These are phyloP conservation scores for Omphalea diandra DNA, from an alignment of 441 rosid species.

Conservation along the genomic window DNA sequence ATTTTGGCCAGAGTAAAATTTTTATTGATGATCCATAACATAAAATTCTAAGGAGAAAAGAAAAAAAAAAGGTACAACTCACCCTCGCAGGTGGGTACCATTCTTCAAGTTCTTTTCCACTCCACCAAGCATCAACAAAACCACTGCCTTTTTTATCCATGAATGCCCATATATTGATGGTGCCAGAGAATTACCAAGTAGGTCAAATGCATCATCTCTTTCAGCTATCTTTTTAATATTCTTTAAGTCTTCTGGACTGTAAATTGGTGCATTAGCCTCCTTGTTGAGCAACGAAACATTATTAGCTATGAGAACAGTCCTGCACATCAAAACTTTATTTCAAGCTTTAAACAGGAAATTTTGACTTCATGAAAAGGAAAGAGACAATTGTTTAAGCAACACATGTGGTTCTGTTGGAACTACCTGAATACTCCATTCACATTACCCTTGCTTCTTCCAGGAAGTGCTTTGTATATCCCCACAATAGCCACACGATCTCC, in stretches of 20 bases:
- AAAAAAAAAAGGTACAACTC: constrained; percentile 26
- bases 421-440: constrained; percentile 98
- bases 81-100: constrained; percentile 98
- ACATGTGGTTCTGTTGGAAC: background rate
- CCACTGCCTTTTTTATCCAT: constrained; percentile 97
- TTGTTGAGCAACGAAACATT: constrained; percentile 87
- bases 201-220: constrained; percentile 85
- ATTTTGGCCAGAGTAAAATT: background rate
- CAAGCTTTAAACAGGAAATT: constrained; percentile 19
- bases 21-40: constrained; percentile 5
- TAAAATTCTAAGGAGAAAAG: background rate
- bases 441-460: constrained; percentile 93
- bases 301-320: constrained; percentile 92
- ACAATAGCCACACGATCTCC: constrained; percentile 96
- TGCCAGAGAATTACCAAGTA: constrained; percentile 87
- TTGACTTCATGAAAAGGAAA: constrained; percentile 5
- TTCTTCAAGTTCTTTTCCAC: constrained; percentile 92
- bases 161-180: constrained; percentile 97
- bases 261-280: constrained; percentile 94
- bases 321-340: constrained; percentile 35
- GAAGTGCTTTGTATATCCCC: constrained; percentile 91
- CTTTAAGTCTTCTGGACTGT: constrained; percentile 71
- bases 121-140: constrained; percentile 93
- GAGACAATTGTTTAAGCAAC: constrained; percentile 4
- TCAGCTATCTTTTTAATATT: constrained; percentile 83